Percentiles rank a stretch among this genome's conserved stretches.
These are phyloP conservation scores for Macrophomina phaseolina DNA, from an alignment of 2,329 filamentous ascomycete genomes.

Conservation along the genomic window DNA sequence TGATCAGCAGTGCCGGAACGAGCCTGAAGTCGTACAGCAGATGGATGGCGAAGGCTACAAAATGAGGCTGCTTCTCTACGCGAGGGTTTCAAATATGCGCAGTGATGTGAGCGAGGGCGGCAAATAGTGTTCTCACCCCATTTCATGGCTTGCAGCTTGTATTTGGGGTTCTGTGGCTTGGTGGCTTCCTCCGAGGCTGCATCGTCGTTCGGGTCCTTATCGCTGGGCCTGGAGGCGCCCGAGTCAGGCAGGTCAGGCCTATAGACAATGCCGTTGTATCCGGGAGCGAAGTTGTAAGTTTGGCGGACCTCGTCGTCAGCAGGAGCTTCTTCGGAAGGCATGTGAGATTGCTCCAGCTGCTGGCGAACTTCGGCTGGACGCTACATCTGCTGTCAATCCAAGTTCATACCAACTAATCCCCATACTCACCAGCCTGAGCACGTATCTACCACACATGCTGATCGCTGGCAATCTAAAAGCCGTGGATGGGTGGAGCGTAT, in stretches of 20 bases:
- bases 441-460: conserved; percentile 72
- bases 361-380: conserved; percentile 76
- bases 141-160: conserved; percentile 91
- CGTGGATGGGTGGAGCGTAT: background rate
- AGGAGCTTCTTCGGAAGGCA: conserved; percentile 74
- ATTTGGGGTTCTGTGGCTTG: conserved; percentile 57
- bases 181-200: conserved; percentile 27
- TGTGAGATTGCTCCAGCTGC: conserved; percentile 74
- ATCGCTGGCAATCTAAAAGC: too few relatives aligned
- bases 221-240: conserved; percentile 53
- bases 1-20: background rate
- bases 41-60: background rate
- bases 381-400: conserved; percentile 52
- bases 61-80: background rate
- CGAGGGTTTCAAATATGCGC: conserved; percentile 65
- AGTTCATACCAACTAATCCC: background rate
- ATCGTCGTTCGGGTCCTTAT: conserved; percentile 31
- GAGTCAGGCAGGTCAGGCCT: conserved; percentile 72
- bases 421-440: conserved; percentile 63
- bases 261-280: conserved; percentile 84
- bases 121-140: conserved; percentile 66
- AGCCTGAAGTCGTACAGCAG: background rate
- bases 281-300: conserved; percentile 92
- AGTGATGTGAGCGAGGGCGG: conserved; percentile 68
- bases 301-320: conserved; percentile 73